phyloP scores from a whole-genome alignment of 805 yeast species.

The Metschnikowia santaceciliae region DNA sequence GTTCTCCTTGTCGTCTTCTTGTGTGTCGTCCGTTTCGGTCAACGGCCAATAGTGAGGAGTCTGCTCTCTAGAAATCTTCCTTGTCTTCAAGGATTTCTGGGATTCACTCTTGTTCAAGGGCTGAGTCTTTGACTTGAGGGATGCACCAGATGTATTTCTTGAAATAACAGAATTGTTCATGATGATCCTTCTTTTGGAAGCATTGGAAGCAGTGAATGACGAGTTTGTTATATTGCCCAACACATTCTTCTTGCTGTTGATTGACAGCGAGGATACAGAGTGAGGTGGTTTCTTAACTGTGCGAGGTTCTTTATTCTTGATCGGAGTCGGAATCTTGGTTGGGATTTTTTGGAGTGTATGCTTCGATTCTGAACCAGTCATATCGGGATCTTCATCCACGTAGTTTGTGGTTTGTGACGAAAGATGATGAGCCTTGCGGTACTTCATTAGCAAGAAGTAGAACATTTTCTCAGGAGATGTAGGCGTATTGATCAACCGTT shows the following conservation, averaged over 20 bases:
- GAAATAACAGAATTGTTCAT: conserved; percentile 24
- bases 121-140: conserved; percentile 10
- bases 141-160: conserved; percentile 19
- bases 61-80: conserved; percentile 14
- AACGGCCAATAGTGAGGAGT: conserved; percentile 18
- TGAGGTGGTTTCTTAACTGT: conserved; percentile 20
- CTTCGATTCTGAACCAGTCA: conserved; percentile 22
- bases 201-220: conserved; percentile 36
- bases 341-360: conserved; percentile 33
- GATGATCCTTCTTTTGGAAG: conserved; percentile 32
- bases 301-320: conserved; percentile 15
- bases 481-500: conserved; percentile 49
- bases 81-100: conserved; percentile 9
- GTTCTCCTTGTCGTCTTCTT: conserved; percentile 17
- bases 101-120: conserved; percentile 10
- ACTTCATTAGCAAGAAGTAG: conserved; percentile 68
- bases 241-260: conserved; percentile 21
- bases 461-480: conserved; percentile 78
- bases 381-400: conserved; percentile 25
- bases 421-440: conserved; percentile 59
- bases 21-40: conserved; percentile 9
- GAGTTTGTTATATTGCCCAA: conserved; percentile 34
- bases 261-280: conserved; percentile 21
- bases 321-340: conserved; percentile 40
- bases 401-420: conserved; percentile 20